phyloP scores from a whole-genome alignment of 176 grass and related monocot species.

The sorghum (Sorghum bicolor) region DNA sequence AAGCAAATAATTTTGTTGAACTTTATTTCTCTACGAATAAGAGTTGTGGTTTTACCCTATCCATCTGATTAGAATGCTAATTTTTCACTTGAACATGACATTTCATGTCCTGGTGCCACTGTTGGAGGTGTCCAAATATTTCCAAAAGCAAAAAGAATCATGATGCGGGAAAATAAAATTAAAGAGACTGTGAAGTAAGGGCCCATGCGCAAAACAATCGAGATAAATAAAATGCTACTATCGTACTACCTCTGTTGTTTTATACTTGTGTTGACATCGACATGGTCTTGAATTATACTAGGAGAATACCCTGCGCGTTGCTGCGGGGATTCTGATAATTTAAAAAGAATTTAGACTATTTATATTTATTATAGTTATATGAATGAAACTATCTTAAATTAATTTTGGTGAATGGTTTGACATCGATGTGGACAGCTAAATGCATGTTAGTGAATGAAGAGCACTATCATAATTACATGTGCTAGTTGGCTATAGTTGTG shows the following conservation, averaged over 20 bases:
- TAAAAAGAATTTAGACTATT: too few relatives aligned
- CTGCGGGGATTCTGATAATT: too few relatives aligned
- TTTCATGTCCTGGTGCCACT: not conserved
- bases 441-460: too few relatives aligned
- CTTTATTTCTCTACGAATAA: not conserved
- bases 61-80: not conserved
- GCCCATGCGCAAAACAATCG: not conserved
- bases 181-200: not conserved
- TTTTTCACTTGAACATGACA: not conserved
- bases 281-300: not conserved
- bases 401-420: too few relatives aligned
- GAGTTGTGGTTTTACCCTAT: not conserved
- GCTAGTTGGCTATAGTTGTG: too few relatives aligned
- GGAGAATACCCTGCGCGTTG: too few relatives aligned
- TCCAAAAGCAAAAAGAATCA: not conserved
- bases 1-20: not conserved
- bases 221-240: not conserved
- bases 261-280: not conserved
- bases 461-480: too few relatives aligned
- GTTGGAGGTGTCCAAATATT: not conserved
- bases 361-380: too few relatives aligned
- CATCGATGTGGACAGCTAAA: too few relatives aligned
- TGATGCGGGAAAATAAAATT: not conserved
- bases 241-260: not conserved
- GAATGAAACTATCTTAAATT: too few relatives aligned